Conservation (phyloP, 345 rosid species). For the Leavenworthia alabamica region DNA sequence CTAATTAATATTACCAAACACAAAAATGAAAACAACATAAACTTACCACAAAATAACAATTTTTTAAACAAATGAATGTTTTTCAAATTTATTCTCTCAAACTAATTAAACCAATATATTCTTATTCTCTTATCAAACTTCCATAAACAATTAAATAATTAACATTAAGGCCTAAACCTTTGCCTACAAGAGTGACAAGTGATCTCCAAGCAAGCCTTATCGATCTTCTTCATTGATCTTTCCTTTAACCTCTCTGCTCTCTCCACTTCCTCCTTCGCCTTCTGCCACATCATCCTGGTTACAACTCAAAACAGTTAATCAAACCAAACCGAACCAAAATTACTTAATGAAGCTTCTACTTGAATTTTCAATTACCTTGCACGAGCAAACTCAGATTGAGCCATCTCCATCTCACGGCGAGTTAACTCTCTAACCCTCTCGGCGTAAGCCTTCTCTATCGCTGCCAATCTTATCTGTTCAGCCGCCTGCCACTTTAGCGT, state of each 20-base stretch:
- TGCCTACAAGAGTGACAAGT: conserved; percentile 98
- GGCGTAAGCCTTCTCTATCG: conserved; percentile 84
- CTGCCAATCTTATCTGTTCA: conserved; percentile 76
- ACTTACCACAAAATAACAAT: not conserved
- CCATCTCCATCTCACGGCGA: conserved; percentile 86
- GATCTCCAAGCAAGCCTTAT: conserved; percentile 80
- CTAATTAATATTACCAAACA: conserved; percentile 15
- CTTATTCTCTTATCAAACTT: conserved; percentile 14
- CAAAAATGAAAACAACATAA: not conserved
- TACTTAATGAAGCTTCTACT: not conserved
- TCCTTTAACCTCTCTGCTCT: conserved; percentile 80
- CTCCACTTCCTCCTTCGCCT: conserved; percentile 76
- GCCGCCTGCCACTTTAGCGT: conserved; percentile 89
- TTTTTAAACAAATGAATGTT: not conserved
- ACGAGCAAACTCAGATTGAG: conserved; percentile 79
- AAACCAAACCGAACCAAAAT: not conserved
- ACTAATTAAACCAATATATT: conserved; percentile 22
- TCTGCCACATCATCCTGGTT: conserved; percentile 69
- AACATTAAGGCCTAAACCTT: conserved; percentile 59
- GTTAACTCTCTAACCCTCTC: conserved; percentile 92
- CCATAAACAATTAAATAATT: conserved; percentile 8
- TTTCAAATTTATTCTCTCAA: conserved; percentile 4
- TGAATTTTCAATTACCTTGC: conserved; percentile 36
- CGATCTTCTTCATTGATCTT: conserved; percentile 56
- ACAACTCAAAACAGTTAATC: not conserved